These are phyloP conservation scores for Mallotus repandus DNA, from an alignment of 441 rosid species.

Conservation along the genomic window DNA sequence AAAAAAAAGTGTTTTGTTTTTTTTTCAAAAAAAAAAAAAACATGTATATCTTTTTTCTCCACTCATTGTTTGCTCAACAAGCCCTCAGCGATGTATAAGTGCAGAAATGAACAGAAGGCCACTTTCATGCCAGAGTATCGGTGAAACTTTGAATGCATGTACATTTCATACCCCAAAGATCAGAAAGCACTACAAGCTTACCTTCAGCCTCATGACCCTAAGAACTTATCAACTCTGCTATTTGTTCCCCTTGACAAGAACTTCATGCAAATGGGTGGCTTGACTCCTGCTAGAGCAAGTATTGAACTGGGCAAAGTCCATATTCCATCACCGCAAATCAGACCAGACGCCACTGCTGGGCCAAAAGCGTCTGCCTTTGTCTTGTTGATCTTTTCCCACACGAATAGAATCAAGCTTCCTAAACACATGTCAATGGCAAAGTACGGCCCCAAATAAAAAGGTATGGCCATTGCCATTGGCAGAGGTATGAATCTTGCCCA, in stretches of 20 bases:
- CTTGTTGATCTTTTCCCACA: conserved; percentile 69
- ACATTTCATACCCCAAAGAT: too few species aligned
- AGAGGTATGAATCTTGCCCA: conserved; percentile 61
- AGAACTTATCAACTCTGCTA: conserved; percentile 20
- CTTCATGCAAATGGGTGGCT: conserved; percentile 94
- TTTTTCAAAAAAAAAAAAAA: too few species aligned
- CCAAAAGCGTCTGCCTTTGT: conserved; percentile 69
- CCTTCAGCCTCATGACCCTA: not conserved
- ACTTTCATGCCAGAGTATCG: too few species aligned
- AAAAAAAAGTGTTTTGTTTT: too few species aligned
- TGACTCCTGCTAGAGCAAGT: conserved; percentile 63
- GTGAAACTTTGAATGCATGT: too few species aligned
- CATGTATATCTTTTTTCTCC: too few species aligned
- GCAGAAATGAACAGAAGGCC: too few species aligned
- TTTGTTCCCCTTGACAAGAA: conserved; percentile 53
- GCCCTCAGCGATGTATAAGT: too few species aligned
- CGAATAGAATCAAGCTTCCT: conserved; percentile 69
- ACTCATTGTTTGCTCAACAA: too few species aligned
- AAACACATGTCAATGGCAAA: conserved; percentile 86
- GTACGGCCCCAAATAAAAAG: conserved; percentile 77
- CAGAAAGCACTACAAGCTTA: not conserved
- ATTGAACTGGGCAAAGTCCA: conserved; percentile 82
- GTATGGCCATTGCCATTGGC: conserved; percentile 91
- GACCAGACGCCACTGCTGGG: conserved; percentile 85
- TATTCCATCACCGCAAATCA: conserved; percentile 89